A percentile compares a stretch with the other conserved stretches of the same genome.
These are phyloP conservation scores for Gossypium schwendimanii DNA, from an alignment of 441 rosid species.

Conservation along the genomic window DNA sequence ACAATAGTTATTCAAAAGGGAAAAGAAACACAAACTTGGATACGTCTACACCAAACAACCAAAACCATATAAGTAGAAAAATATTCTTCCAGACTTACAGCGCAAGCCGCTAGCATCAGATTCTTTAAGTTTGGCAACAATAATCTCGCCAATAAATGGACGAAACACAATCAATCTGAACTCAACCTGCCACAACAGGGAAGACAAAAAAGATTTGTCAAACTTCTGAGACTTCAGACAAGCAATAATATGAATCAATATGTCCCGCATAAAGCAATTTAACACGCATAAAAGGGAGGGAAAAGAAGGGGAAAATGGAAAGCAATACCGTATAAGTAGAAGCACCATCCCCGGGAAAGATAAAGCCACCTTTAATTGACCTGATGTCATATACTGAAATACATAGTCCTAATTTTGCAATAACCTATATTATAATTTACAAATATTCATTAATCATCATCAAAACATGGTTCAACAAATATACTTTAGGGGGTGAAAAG, in stretches of 20 bases:
- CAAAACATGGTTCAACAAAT: neutral
- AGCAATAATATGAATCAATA: neutral
- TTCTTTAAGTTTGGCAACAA: constrained; percentile 60
- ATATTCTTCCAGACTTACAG: constrained; percentile 37
- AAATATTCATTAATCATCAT: neutral
- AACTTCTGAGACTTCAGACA: neutral
- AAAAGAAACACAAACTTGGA: neutral
- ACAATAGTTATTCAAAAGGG: neutral
- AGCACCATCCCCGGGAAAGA: constrained; percentile 77
- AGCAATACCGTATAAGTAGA: constrained; percentile 54
- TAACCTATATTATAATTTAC: constrained; percentile 38
- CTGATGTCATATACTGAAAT: constrained; percentile 62
- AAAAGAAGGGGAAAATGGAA: too few species aligned
- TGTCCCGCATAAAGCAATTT: neutral
- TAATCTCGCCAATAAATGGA: constrained; percentile 73
- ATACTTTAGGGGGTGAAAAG: neutral
- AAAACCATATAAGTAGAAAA: neutral
- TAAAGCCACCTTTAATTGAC: constrained; percentile 60
- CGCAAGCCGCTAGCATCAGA: constrained; percentile 51
- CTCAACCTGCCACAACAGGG: constrained; percentile 35
- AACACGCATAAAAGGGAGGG: neutral
- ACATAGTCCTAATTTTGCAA: constrained; percentile 61
- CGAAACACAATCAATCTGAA: constrained; percentile 69
- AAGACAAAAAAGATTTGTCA: constrained; percentile 4
- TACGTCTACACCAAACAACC: neutral